Evolutionary conservation across 2,329 filamentous ascomycete genomes (phyloP).

Genomic region (Calonectria pseudoreteaudii): DNA sequence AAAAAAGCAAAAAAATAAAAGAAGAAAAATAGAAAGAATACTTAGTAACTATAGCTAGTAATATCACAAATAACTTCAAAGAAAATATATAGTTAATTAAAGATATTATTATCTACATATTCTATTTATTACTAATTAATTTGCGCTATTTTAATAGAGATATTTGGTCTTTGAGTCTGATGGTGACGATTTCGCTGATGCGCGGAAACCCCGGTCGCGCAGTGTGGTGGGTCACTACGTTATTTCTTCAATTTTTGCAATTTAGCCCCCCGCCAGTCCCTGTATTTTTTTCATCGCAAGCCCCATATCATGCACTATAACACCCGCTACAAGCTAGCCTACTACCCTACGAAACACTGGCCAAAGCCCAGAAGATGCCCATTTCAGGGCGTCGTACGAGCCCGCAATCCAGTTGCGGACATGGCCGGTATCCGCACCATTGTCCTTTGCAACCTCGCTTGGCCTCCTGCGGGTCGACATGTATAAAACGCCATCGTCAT

Average conservation of each 20-base stretch:
- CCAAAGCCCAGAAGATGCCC: background rate
- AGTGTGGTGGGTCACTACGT: too few species aligned
- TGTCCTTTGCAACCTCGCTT: background rate
- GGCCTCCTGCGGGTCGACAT: background rate
- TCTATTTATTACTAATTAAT: too few species aligned
- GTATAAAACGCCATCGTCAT: background rate
- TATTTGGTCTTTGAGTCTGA: too few species aligned
- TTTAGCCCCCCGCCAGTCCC: background rate
- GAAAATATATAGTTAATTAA: too few species aligned
- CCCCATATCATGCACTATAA: background rate
- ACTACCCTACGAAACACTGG: background rate
- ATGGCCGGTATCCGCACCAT: background rate
- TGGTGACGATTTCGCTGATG: too few species aligned
- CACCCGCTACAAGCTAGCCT: background rate
- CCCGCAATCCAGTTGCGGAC: background rate
- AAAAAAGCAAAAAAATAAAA: too few species aligned
- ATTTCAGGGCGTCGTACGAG: background rate
- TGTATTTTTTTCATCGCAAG: background rate
- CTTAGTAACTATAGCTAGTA: too few species aligned
- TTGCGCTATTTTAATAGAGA: too few species aligned
- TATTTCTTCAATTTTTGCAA: background rate
- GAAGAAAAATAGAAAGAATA: too few species aligned
- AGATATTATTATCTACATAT: too few species aligned
- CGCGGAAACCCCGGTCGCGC: too few species aligned
- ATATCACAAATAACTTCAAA: too few species aligned